Evolutionary conservation across 1,284 basidiomycete genomes (phyloP), one percentile per base, ranked within the genome.

Genomic region (Moesziomyces sp.): DNA sequence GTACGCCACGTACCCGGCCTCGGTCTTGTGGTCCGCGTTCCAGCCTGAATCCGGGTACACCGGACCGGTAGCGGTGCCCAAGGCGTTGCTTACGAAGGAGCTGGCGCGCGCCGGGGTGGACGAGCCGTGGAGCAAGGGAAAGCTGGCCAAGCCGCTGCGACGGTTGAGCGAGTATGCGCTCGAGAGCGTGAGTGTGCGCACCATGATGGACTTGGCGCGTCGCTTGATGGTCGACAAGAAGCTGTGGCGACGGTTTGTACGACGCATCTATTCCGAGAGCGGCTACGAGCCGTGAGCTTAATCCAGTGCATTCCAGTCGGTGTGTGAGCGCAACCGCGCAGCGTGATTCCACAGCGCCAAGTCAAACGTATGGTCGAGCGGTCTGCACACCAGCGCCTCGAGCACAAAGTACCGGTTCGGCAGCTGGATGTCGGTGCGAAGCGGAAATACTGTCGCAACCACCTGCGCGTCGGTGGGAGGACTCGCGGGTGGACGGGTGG

Each of bases 141-240:
- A 65, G 34, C 56, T 78, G 44, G 47, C 68, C 44, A 59, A 76
- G 56, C 26, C 62, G 28, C 35, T 86, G 85, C 85, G 88, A 87
- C 84, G 90, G 88, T 74, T 89, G 89, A 76, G 92, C 90, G 64
- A 95, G 91, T 85, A 85, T 81, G 74, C 86, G 93, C 88, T 81
- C 76, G 58, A 92, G 92, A 83, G 86, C 93, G 86, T 73, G n/a
- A 96, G 93, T 60, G 89, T 96, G 44, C 86, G 87, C 62, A 90
- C 90, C 64, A 94, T 92, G 89, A 85, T 93, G 69, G 86, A 86
- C 77, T 86, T 95, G 50, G 93, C 88, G 63, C 88, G 89, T 72
- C 85, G 86, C 77, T 83, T 94, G 68, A 90, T 88, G 23, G 73
- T 78, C 4, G 86, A 89, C 78, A 87, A 87, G 84, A 89, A 89